These are phyloP conservation scores for Lanmaoa pseudosensibilis DNA, from an alignment of 768 basidiomycete species.

Conservation along the genomic window DNA sequence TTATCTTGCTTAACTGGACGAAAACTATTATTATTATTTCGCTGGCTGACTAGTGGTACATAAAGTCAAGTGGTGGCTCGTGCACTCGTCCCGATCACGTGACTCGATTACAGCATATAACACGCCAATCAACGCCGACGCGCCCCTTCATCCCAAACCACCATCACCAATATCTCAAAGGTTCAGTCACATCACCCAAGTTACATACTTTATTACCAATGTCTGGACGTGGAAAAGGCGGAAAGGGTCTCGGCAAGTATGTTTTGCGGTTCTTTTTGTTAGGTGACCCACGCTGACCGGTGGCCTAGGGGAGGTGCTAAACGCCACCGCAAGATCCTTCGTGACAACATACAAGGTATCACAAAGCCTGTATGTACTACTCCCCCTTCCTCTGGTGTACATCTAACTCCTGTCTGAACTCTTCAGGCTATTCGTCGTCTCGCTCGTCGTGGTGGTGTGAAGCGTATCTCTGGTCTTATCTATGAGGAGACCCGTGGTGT, in stretches of 20 bases:
- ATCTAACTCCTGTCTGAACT: slow-evolving; percentile 49
- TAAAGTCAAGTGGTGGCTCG: not conserved
- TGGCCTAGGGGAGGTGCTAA: slow-evolving; percentile 41
- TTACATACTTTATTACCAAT: slow-evolving; percentile 26
- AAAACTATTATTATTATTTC: too few species aligned
- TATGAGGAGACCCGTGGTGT: slow-evolving; percentile 94
- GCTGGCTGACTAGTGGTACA: too few species aligned
- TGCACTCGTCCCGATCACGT: slow-evolving; percentile 23
- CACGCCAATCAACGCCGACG: slow-evolving; percentile 33
- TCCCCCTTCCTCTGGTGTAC: slow-evolving; percentile 19
- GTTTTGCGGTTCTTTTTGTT: not conserved
- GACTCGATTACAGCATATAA: slow-evolving; percentile 30
- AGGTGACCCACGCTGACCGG: slow-evolving; percentile 4
- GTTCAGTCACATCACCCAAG: slow-evolving; percentile 9
- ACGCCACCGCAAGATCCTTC: slow-evolving; percentile 48
- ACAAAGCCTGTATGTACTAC: slow-evolving; percentile 44
- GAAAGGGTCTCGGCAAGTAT: slow-evolving; percentile 50
- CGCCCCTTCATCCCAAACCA: slow-evolving; percentile 26
- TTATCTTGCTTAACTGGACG: not conserved
- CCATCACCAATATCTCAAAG: slow-evolving; percentile 19
- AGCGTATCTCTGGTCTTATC: slow-evolving; percentile 86
- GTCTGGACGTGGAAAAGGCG: slow-evolving; percentile 52
- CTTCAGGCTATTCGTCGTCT: slow-evolving; percentile 76
- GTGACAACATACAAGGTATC: slow-evolving; percentile 52
- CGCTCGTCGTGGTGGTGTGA: slow-evolving; percentile 90